Evolutionary conservation across 257 asterid genomes (phyloP).

Genomic region (Solanum arcanum): DNA sequence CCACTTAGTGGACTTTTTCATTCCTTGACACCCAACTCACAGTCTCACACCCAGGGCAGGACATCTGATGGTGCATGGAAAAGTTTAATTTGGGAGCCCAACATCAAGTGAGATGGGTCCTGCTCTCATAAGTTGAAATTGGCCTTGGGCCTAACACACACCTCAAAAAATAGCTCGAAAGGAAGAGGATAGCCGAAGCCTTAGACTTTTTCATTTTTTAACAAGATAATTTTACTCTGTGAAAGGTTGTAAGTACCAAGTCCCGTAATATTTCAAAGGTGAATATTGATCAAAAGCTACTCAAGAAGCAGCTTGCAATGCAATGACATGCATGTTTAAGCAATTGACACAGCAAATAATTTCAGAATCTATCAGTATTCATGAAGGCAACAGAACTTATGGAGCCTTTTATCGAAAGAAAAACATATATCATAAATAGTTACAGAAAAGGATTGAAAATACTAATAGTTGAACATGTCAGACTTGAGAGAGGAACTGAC

Average conservation of each 20-base stretch:
- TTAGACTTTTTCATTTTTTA: not conserved
- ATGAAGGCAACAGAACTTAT: not conserved
- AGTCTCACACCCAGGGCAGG: not conserved
- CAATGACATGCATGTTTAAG: not conserved
- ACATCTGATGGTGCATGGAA: not conserved
- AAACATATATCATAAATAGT: not conserved
- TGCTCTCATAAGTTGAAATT: not conserved
- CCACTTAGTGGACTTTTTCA: not conserved
- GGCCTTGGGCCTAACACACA: not conserved
- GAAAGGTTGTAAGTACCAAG: not conserved
- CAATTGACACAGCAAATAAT: not conserved
- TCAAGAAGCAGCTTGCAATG: not conserved
- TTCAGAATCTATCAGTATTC: not conserved
- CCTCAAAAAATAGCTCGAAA: not conserved
- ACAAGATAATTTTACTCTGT: not conserved
- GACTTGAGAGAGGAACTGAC: not conserved
- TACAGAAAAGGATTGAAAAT: not conserved
- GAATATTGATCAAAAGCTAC: not conserved
- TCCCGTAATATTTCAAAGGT: not conserved
- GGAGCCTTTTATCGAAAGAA: not conserved
- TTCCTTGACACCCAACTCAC: not conserved
- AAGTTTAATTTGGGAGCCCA: not conserved
- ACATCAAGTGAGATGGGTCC: not conserved
- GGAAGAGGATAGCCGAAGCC: not conserved
- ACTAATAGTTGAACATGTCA: not conserved